Evolutionary conservation across 164 flowering plant genomes (phyloP).

Genomic region (Piper betle): DNA sequence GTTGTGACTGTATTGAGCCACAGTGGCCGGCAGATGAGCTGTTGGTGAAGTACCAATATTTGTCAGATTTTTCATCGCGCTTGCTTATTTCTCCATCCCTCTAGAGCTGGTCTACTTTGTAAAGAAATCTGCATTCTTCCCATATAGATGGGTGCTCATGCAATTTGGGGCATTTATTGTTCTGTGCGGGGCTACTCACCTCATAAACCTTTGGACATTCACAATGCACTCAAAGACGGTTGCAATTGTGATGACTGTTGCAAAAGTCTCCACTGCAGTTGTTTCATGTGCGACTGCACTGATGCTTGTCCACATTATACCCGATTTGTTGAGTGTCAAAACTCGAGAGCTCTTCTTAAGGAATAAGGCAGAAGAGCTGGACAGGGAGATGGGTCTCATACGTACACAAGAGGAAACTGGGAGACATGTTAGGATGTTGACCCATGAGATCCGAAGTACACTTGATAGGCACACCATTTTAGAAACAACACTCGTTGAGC

Average conservation of each 20-base stretch:
- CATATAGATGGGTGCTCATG: conserved; percentile 77
- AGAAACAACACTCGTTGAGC: conserved; percentile 65
- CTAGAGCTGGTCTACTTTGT: conserved; percentile 64
- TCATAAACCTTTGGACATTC: conserved; percentile 62
- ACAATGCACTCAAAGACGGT: conserved; percentile 48
- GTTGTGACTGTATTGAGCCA: conserved; percentile 53
- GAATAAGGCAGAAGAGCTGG: conserved; percentile 60
- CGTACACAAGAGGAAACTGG: conserved; percentile 71
- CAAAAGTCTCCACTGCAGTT: conserved; percentile 52
- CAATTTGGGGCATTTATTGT: conserved; percentile 78
- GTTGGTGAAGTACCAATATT: conserved; percentile 54
- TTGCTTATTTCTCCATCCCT: conserved; percentile 69
- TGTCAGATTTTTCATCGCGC: conserved; percentile 54
- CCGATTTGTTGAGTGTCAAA: conserved; percentile 57
- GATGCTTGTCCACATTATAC: conserved; percentile 70
- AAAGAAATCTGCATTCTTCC: conserved; percentile 56
- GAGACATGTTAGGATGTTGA: conserved; percentile 76
- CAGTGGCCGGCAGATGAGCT: conserved; percentile 49
- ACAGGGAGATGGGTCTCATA: conserved; percentile 61
- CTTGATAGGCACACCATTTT: conserved; percentile 60
- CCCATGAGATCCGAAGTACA: conserved; percentile 74
- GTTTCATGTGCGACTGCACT: conserved; percentile 74
- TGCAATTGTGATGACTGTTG: conserved; percentile 51
- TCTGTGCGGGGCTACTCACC: conserved; percentile 70
- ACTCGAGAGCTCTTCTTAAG: conserved; percentile 45